A percentile compares a stretch with the other conserved stretches of the same genome.
phyloP scores from a whole-genome alignment of 2,329 filamentous ascomycete species.

The Pseudogymnoascus verrucosus region DNA sequence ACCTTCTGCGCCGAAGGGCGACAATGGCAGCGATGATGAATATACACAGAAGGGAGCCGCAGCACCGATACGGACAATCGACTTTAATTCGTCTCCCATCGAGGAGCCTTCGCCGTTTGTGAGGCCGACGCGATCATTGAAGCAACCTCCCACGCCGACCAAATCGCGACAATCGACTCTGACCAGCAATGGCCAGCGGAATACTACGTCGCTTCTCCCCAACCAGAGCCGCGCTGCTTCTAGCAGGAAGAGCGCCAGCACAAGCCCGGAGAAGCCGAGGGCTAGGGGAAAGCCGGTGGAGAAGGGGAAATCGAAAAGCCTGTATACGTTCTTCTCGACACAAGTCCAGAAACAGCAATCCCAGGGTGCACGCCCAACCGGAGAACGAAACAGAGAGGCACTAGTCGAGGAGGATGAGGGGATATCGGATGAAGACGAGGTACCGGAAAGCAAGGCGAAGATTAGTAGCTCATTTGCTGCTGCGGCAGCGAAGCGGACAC shows the following conservation, averaged over 20 bases:
- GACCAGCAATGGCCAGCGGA: background rate
- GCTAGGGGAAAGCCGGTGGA: conserved; percentile 37
- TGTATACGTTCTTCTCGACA: conserved; percentile 53
- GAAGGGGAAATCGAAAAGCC: conserved; percentile 46
- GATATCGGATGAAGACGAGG: conserved; percentile 54
- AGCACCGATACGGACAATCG: conserved; percentile 20
- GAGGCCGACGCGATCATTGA: conserved; percentile 20
- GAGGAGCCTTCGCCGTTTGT: conserved; percentile 5
- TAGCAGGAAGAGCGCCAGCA: conserved; percentile 29
- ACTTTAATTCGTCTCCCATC: conserved; percentile 15
- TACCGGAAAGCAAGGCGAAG: conserved; percentile 42
- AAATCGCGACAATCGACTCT: conserved; percentile 8
- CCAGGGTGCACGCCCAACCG: conserved; percentile 37
- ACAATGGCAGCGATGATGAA: background rate
- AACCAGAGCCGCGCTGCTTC: conserved; percentile 22
- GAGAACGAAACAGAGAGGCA: conserved; percentile 37
- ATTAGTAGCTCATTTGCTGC: conserved; percentile 47
- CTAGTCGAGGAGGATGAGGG: conserved; percentile 19
- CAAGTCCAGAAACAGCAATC: conserved; percentile 43
- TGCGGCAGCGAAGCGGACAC: conserved; percentile 46
- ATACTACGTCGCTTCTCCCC: background rate
- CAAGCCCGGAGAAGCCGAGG: conserved; percentile 39
- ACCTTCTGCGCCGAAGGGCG: conserved; percentile 26
- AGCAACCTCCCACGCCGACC: conserved; percentile 17
- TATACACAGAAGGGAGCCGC: background rate